Conservation (phyloP, 768 basidiomycete species). For the Leccinum fibrillosum region DNA sequence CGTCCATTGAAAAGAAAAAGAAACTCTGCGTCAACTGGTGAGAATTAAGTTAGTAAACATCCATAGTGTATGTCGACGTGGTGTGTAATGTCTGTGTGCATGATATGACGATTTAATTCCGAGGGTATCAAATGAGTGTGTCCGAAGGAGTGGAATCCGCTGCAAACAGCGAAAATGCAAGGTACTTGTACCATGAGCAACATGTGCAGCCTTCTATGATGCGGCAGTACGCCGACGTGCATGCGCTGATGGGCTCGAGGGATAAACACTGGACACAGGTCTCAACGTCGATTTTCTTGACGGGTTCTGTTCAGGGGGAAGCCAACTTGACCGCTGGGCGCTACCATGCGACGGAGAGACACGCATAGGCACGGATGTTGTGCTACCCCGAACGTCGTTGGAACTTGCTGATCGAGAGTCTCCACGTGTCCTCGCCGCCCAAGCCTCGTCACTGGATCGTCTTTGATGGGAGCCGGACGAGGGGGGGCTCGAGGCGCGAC, state of each 20-base stretch:
- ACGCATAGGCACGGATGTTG: conserved; percentile 8
- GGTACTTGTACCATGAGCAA: not conserved
- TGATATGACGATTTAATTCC: conserved; percentile 19
- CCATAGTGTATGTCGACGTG: conserved; percentile 18
- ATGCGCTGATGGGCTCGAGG: conserved; percentile 7
- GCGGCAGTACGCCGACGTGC: conserved; percentile 18
- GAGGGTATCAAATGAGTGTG: conserved; percentile 28
- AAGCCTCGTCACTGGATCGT: conserved; percentile 31
- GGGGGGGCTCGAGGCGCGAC: conserved; percentile 18
- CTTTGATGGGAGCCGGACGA: conserved; percentile 26
- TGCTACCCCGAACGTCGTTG: conserved; percentile 13
- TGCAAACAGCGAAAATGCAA: conserved; percentile 11
- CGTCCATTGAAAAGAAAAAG: conserved; percentile 17
- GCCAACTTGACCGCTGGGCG: conserved; percentile 24
- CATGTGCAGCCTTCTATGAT: conserved; percentile 17
- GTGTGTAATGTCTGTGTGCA: conserved; percentile 11
- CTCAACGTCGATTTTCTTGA: conserved; percentile 14
- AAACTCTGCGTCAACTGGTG: not conserved
- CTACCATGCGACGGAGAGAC: conserved; percentile 8
- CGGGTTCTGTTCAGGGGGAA: conserved; percentile 17
- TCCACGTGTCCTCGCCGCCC: conserved; percentile 7
- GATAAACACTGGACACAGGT: conserved; percentile 17
- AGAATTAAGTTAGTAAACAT: conserved; percentile 22
- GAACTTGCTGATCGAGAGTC: conserved; percentile 17
- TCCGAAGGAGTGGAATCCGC: conserved; percentile 17